phyloP scores from a whole-genome alignment of 1,139 yeast species.

The Magnusiomyces fungicola region DNA sequence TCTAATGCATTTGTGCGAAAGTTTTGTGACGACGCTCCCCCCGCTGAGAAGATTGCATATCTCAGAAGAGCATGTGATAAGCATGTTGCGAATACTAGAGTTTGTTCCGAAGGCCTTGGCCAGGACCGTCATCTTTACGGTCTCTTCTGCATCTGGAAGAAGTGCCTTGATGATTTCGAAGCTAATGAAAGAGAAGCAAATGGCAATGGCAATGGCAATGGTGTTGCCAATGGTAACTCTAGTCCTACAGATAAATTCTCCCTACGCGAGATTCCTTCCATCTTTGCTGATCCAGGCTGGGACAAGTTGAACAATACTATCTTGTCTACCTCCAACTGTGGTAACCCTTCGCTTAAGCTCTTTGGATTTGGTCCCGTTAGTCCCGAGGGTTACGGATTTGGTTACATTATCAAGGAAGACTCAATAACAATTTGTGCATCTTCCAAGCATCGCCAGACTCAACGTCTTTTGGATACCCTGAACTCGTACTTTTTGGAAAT shows the following conservation, averaged over 20 bases:
- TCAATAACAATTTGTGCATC: slow-evolving; percentile 81
- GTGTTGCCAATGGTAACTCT: slow-evolving; percentile 22
- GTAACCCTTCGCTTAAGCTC: slow-evolving; percentile 77
- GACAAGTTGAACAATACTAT: slow-evolving; percentile 58
- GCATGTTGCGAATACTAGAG: slow-evolving; percentile 62
- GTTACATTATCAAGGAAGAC: slow-evolving; percentile 81
- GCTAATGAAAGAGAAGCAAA: slow-evolving; percentile 21
- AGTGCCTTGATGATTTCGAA: slow-evolving; percentile 47
- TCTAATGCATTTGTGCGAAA: slow-evolving; percentile 78
- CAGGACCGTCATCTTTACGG: slow-evolving; percentile 90
- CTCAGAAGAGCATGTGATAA: slow-evolving; percentile 61
- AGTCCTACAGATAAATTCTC: slow-evolving; percentile 7
- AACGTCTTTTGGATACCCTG: slow-evolving; percentile 68
- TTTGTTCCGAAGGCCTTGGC: slow-evolving; percentile 70
- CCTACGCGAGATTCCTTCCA: slow-evolving; percentile 40
- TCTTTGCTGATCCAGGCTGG: slow-evolving; percentile 79
- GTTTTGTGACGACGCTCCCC: slow-evolving; percentile 66
- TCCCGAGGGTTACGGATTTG: slow-evolving; percentile 86
- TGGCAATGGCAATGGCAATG: neutral
- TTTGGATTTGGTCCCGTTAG: slow-evolving; percentile 93
- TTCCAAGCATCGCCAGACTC: slow-evolving; percentile 86
- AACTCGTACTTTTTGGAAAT: slow-evolving; percentile 62
- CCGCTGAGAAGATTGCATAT: slow-evolving; percentile 52
- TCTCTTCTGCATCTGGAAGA: slow-evolving; percentile 79
- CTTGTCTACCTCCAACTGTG: slow-evolving; percentile 63